A percentile compares a stretch with the other conserved stretches of the same genome.
These are phyloP conservation scores for Pichia sp. DNA, from an alignment of 1,139 yeast genomes.

Conservation along the genomic window DNA sequence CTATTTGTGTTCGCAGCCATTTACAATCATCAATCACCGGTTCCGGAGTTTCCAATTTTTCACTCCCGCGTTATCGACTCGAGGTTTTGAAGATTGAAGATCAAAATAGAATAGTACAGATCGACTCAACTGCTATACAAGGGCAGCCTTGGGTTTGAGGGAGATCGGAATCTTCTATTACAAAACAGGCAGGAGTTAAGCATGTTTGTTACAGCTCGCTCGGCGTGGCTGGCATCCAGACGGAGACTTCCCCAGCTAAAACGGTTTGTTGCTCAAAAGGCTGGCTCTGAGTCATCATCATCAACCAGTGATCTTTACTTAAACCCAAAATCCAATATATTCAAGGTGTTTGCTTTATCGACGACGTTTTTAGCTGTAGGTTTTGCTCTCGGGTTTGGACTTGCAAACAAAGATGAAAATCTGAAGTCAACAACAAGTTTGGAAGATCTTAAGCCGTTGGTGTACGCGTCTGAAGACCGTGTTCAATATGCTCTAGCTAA, in stretches of 20 bases:
- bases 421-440: conserved; percentile 12
- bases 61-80: no score
- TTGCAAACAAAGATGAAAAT: conserved; percentile 2
- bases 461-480: conserved; percentile 35
- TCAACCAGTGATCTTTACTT: background rate
- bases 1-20: no score
- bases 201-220: no score
- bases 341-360: conserved; percentile 7
- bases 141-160: no score
- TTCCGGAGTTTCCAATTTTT: no score
- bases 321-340: background rate
- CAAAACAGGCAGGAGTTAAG: no score
- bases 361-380: conserved; percentile 13
- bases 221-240: background rate
- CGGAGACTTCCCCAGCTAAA: background rate
- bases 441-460: conserved; percentile 28
- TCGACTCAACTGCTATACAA: no score
- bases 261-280: background rate
- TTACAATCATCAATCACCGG: no score
- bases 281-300: background rate
- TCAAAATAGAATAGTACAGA: no score
- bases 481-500: conserved; percentile 38
- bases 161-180: no score
- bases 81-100: no score
- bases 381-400: conserved; percentile 6